A percentile compares a stretch with the other conserved stretches of the same genome.
These are phyloP conservation scores for Pugionium cornutum DNA, from an alignment of 345 rosid genomes.

Conservation along the genomic window DNA sequence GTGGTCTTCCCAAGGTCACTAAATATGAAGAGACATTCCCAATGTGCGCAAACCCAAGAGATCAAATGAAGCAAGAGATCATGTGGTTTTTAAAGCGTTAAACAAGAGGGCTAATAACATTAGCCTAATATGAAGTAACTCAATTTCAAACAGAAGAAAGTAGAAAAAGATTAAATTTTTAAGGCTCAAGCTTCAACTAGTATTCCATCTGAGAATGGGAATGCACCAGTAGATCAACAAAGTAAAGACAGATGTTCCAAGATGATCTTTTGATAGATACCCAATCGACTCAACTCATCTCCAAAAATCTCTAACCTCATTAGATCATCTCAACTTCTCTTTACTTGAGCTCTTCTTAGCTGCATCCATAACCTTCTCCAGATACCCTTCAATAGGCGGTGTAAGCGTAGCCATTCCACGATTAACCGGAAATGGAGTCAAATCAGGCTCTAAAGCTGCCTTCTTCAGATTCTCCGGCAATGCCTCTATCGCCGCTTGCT, in stretches of 20 bases:
- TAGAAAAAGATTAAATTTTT: background rate
- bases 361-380: constrained; percentile 72
- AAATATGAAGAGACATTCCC: background rate
- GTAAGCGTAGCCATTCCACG: constrained; percentile 76
- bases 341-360: constrained; percentile 55
- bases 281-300: background rate
- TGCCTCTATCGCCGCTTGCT: constrained; percentile 76
- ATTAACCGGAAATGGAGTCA: constrained; percentile 64
- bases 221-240: background rate
- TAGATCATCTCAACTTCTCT: constrained; percentile 69
- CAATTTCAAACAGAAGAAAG: background rate
- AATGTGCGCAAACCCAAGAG: background rate
- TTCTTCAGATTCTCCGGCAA: constrained; percentile 66
- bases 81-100: background rate
- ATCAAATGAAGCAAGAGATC: background rate
- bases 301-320: background rate
- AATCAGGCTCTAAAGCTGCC: constrained; percentile 73
- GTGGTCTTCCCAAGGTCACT: background rate
- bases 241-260: background rate
- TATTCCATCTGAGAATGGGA: background rate
- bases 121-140: background rate
- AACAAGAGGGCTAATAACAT: background rate
- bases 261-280: background rate
- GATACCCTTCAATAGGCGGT: constrained; percentile 86
- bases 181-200: background rate